Evolutionary conservation across 2,329 filamentous ascomycete genomes (phyloP).

Genomic region (Alternaria alternata): DNA sequence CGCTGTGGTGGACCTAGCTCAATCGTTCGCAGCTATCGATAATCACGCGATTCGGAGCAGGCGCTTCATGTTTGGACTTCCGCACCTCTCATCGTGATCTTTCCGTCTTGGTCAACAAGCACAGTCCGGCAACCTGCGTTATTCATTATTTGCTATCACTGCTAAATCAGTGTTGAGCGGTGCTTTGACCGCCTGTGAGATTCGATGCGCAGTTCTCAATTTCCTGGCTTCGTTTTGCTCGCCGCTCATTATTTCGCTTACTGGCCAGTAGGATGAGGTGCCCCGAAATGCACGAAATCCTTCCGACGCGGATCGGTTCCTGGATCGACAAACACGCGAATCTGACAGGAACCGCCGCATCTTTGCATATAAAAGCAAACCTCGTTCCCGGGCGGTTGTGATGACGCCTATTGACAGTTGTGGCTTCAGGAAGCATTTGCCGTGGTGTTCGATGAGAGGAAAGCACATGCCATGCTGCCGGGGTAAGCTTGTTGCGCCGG

Average conservation of each 20-base stretch:
- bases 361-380: not conserved
- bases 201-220: conserved; percentile 23
- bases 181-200: conserved; percentile 1
- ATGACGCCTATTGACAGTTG: not conserved
- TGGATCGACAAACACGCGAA: conserved; percentile 7
- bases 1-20: conserved; percentile 9
- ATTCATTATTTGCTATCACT: conserved; percentile 4
- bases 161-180: conserved; percentile 4
- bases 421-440: not conserved
- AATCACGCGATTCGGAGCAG: conserved; percentile 17
- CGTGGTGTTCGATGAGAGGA: not conserved
- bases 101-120: conserved; percentile 7
- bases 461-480: not conserved
- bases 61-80: conserved; percentile 2
- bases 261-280: conserved; percentile 15
- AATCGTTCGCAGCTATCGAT: conserved; percentile 5
- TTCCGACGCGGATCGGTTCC: conserved; percentile 18
- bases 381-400: not conserved
- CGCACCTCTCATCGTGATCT: conserved; percentile 1
- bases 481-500: not conserved
- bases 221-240: conserved; percentile 17
- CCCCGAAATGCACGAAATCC: conserved; percentile 18
- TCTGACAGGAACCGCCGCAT: not conserved
- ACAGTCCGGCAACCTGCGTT: conserved; percentile 1
- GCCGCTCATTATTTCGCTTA: conserved; percentile 30